Conservation (phyloP, 129 eudicot genomes). For the Pseudognaphalium luteoalbum region DNA sequence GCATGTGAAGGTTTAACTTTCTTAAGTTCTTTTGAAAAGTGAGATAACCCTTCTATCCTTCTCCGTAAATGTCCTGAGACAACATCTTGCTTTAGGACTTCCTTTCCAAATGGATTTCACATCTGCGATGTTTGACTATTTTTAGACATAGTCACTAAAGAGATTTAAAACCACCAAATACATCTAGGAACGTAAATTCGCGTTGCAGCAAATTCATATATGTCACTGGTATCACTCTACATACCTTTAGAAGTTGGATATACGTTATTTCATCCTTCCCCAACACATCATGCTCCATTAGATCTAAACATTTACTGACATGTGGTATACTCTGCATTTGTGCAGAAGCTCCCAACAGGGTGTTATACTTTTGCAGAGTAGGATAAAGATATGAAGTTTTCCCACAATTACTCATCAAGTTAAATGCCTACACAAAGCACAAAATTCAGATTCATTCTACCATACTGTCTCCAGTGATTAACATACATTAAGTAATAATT, state of each 20-base stretch:
- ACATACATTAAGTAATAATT: not conserved
- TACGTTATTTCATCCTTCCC: constrained; percentile 78
- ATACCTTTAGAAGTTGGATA: constrained; percentile 75
- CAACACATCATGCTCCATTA: constrained; percentile 70
- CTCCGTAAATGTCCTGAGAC: not conserved
- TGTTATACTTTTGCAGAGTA: constrained; percentile 54
- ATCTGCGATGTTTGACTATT: not conserved
- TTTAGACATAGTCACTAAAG: constrained; percentile 8
- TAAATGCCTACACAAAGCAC: constrained; percentile 63
- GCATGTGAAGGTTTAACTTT: not conserved
- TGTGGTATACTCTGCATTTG: constrained; percentile 30
- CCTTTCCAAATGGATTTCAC: not conserved
- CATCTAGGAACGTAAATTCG: not conserved
- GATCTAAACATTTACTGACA: constrained; percentile 59
- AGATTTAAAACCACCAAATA: not conserved
- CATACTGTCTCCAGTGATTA: not conserved
- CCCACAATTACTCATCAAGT: constrained; percentile 45
- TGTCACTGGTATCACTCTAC: constrained; percentile 23
- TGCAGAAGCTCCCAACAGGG: constrained; percentile 51
- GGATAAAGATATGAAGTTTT: constrained; percentile 49
- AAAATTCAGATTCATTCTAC: not conserved
- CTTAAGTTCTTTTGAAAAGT: not conserved
- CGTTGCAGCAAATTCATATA: not conserved
- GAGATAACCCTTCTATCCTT: not conserved
- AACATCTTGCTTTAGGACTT: constrained; percentile 5